These are phyloP conservation scores for Trichoderma sp. DNA, from an alignment of 2,329 filamentous ascomycete genomes.

Conservation along the genomic window DNA sequence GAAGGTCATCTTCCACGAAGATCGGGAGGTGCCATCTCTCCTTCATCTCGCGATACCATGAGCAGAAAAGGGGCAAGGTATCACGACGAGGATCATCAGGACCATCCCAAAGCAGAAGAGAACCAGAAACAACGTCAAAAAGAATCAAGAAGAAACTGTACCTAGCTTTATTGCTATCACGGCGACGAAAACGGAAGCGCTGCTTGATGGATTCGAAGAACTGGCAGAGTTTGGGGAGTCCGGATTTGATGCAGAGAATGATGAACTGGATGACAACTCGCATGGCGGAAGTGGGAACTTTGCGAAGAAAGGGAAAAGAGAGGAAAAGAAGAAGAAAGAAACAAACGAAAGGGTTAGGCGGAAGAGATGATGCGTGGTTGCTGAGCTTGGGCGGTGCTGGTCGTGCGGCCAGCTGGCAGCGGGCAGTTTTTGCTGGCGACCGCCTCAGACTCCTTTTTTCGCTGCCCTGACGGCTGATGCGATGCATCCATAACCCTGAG, in stretches of 20 bases:
- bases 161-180: not conserved
- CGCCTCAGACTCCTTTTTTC: not conserved
- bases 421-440: not conserved
- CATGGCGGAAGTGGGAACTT: not conserved
- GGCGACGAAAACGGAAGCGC: not conserved
- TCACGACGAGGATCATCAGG: not conserved
- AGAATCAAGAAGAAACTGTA: not conserved
- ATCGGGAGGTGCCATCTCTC: too few relatives aligned
- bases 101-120: not conserved
- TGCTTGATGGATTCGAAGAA: constrained; percentile 11
- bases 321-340: not conserved
- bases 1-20: too few relatives aligned
- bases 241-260: constrained; percentile 2
- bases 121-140: not conserved
- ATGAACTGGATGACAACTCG: constrained; percentile 2
- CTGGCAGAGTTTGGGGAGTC: not conserved
- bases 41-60: too few relatives aligned
- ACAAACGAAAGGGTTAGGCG: too few relatives aligned
- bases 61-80: too few relatives aligned
- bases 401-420: constrained; percentile 4
- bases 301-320: not conserved
- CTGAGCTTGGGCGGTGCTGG: not conserved
- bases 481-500: constrained; percentile 6
- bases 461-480: too few relatives aligned
- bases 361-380: not conserved